Conservation (phyloP, 495 filamentous ascomycete species). For the Daldinia bambusicola region DNA sequence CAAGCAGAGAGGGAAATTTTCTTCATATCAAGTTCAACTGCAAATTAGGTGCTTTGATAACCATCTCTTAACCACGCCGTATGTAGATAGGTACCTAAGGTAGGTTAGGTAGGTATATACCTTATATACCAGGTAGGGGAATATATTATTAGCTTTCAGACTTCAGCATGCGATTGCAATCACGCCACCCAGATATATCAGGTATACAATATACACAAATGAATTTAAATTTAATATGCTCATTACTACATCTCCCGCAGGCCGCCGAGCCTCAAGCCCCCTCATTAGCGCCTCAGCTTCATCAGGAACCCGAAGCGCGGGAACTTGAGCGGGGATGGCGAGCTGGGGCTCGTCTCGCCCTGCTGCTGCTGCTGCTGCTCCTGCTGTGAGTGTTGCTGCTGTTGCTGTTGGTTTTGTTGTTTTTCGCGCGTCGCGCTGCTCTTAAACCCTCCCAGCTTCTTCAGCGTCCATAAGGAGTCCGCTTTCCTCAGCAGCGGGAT, state of each 20-base stretch:
- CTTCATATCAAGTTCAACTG: neutral
- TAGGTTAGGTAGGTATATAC: no score
- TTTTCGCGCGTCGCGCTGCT: neutral
- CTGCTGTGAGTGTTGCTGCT: neutral
- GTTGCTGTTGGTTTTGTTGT: neutral
- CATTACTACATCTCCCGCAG: constrained; percentile 4
- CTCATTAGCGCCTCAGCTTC: constrained; percentile 44
- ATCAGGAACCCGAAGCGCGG: constrained; percentile 43
- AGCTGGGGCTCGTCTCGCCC: constrained; percentile 1
- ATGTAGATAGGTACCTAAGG: no score
- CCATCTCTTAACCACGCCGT: no score
- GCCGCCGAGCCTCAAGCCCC: neutral
- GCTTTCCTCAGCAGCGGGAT: constrained; percentile 52
- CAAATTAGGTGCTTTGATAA: no score
- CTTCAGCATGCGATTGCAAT: neutral
- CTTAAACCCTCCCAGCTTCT: constrained; percentile 39
- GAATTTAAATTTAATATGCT: constrained; percentile 6
- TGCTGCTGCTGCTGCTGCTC: neutral
- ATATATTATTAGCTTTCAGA: no score
- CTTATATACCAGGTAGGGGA: no score
- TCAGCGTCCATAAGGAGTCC: constrained; percentile 54
- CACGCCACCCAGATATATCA: neutral
- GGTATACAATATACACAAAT: neutral
- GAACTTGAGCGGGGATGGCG: constrained; percentile 32
- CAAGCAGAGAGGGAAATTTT: neutral